A percentile compares a stretch with the other conserved stretches of the same genome.
phyloP scores from a whole-genome alignment of 1,284 basidiomycete species.

The Moniliophthora roreri region DNA sequence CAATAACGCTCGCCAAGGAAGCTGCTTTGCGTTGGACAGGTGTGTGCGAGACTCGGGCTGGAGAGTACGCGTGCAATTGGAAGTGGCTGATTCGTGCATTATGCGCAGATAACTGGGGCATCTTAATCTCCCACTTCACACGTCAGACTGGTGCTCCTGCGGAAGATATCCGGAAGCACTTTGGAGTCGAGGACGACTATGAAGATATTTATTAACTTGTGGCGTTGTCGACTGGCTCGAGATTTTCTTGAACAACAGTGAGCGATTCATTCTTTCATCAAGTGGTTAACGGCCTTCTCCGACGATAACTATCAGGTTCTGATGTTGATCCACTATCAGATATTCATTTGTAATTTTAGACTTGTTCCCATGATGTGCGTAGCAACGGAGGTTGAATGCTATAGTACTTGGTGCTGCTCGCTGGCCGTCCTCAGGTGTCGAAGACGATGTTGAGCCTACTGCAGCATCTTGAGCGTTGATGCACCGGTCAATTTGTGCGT shows the following conservation, averaged over 20 bases:
- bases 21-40: constrained; percentile 86
- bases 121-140: constrained; percentile 63
- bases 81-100: background rate
- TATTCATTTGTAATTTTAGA: too few relatives aligned
- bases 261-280: too few relatives aligned
- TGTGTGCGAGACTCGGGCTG: constrained; percentile 31
- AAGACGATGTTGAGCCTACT: too few relatives aligned
- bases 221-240: background rate
- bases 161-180: constrained; percentile 60
- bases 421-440: too few relatives aligned
- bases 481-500: too few relatives aligned
- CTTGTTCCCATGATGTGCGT: too few relatives aligned
- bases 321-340: too few relatives aligned
- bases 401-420: too few relatives aligned
- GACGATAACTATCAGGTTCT: too few relatives aligned
- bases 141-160: constrained; percentile 57
- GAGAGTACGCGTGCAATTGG: constrained; percentile 4
- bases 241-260: too few relatives aligned
- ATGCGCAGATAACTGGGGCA: constrained; percentile 58
- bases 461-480: too few relatives aligned
- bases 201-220: constrained; percentile 63
- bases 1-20: constrained; percentile 72
- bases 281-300: background rate
- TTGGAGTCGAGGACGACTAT: constrained; percentile 70
- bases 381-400: too few relatives aligned